phyloP scores from a whole-genome alignment of 2,329 filamentous ascomycete genomes.

The Penicillium verrucosum region DNA sequence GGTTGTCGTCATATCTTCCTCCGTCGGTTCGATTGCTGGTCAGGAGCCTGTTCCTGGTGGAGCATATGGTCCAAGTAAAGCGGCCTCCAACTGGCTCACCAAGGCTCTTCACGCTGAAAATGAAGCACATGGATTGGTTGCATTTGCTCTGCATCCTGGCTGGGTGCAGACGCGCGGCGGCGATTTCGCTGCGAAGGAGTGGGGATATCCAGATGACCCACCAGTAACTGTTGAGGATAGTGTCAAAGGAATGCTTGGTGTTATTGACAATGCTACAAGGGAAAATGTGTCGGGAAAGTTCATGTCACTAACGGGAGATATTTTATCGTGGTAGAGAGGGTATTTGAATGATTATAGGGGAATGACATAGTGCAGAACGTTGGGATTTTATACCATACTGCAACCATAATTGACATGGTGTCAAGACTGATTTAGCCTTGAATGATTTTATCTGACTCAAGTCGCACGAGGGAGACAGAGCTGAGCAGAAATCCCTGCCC shows the following conservation, averaged over 20 bases:
- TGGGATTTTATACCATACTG: neutral
- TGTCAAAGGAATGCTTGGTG: constrained; percentile 31
- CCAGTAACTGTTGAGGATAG: constrained; percentile 34
- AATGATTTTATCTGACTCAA: neutral
- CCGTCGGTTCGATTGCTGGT: constrained; percentile 21
- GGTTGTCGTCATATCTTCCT: constrained; percentile 19
- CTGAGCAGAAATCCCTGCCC: neutral
- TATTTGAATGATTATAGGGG: neutral
- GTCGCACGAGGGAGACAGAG: neutral
- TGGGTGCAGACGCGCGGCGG: constrained; percentile 36
- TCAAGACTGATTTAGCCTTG: neutral
- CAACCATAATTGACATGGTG: neutral
- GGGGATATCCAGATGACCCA: constrained; percentile 26
- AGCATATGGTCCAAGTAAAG: constrained; percentile 25
- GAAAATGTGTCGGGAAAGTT: constrained; percentile 37
- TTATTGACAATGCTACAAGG: constrained; percentile 39
- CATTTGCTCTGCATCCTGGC: constrained; percentile 36
- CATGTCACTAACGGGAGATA: constrained; percentile 30
- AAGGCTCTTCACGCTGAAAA: constrained; percentile 27
- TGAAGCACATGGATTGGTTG: constrained; percentile 14
- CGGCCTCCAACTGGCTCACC: constrained; percentile 22
- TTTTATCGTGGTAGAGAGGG: constrained; percentile 18
- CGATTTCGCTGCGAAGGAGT: constrained; percentile 30
- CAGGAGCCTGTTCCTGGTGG: constrained; percentile 22
- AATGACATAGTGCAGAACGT: neutral